Evolutionary conservation across 208 protist genomes (phyloP).

Genomic region (Leishmania braziliensis): DNA sequence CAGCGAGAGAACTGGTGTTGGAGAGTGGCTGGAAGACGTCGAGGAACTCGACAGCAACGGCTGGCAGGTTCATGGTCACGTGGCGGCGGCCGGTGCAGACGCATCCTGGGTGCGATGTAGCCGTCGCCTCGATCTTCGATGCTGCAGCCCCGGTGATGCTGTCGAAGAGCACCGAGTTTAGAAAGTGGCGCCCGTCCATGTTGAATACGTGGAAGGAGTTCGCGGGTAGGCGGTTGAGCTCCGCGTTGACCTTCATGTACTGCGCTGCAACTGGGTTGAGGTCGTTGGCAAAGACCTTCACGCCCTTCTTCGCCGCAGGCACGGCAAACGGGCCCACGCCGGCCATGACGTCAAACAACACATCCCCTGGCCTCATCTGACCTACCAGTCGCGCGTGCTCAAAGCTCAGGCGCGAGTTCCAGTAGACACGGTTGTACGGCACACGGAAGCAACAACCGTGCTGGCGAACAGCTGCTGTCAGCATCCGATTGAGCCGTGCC

Average conservation of each 20-base stretch:
- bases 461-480: slow-evolving; percentile 88
- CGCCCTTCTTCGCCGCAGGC: slow-evolving; percentile 88
- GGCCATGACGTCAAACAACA: slow-evolving; percentile 96
- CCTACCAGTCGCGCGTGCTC: slow-evolving; percentile 95
- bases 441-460: slow-evolving; percentile 94
- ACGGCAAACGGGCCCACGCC: slow-evolving; percentile 98
- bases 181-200: slow-evolving; percentile 95
- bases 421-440: slow-evolving; percentile 98
- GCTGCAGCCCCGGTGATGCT: slow-evolving; percentile 23
- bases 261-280: slow-evolving; percentile 95
- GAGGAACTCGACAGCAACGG: slow-evolving; percentile 95
- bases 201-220: slow-evolving; percentile 84
- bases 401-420: slow-evolving; percentile 96
- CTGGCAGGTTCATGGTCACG: slow-evolving; percentile 98
- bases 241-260: slow-evolving; percentile 91
- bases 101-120: background rate
- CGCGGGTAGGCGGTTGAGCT: slow-evolving; percentile 81
- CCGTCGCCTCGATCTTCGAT: too few species aligned
- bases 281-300: slow-evolving; percentile 96
- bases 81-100: slow-evolving; percentile 64
- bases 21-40: slow-evolving; percentile 75
- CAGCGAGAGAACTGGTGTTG: background rate
- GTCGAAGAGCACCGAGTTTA: slow-evolving; percentile 78
- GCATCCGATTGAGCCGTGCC: slow-evolving; percentile 36
- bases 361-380: slow-evolving; percentile 65